phyloP scores from a whole-genome alignment of 2,329 filamentous ascomycete species.

The Diaporthe capsici region DNA sequence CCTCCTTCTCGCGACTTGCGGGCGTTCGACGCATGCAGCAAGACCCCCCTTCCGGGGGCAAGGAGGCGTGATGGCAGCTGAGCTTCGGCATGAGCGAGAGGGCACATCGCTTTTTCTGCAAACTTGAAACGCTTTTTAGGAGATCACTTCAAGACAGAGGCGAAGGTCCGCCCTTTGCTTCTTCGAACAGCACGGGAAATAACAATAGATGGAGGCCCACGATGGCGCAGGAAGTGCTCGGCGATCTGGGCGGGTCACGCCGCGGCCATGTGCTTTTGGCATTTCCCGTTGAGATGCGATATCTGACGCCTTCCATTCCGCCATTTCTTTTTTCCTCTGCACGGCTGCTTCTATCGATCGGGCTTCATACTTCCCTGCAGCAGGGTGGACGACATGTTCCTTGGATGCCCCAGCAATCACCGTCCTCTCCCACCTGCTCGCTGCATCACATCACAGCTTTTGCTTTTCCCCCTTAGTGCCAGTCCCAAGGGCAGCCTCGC shows the following conservation, averaged over 20 bases:
- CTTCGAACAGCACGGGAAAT: not conserved
- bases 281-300: slow-evolving; percentile 27
- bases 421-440: slow-evolving; percentile 10
- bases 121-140: not conserved
- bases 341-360: slow-evolving; percentile 17
- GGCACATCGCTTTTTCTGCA: slow-evolving; percentile 24
- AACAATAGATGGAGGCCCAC: not conserved
- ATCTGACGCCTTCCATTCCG: not conserved
- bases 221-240: slow-evolving; percentile 4
- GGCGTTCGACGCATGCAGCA: slow-evolving; percentile 6
- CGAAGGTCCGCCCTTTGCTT: not conserved
- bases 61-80: not conserved
- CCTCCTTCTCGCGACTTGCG: not conserved
- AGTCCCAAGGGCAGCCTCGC: slow-evolving; percentile 15
- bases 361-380: slow-evolving; percentile 11
- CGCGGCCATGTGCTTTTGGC: slow-evolving; percentile 28
- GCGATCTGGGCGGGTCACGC: slow-evolving; percentile 8
- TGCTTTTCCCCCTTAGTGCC: slow-evolving; percentile 15
- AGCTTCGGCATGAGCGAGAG: slow-evolving; percentile 33
- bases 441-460: slow-evolving; percentile 31
- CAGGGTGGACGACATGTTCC: slow-evolving; percentile 22
- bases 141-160: slow-evolving; percentile 20
- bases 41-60: slow-evolving; percentile 1
- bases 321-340: slow-evolving; percentile 17
- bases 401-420: slow-evolving; percentile 27